Conservation (phyloP, 495 filamentous ascomycete species). For the Penicillium samsonianum region DNA sequence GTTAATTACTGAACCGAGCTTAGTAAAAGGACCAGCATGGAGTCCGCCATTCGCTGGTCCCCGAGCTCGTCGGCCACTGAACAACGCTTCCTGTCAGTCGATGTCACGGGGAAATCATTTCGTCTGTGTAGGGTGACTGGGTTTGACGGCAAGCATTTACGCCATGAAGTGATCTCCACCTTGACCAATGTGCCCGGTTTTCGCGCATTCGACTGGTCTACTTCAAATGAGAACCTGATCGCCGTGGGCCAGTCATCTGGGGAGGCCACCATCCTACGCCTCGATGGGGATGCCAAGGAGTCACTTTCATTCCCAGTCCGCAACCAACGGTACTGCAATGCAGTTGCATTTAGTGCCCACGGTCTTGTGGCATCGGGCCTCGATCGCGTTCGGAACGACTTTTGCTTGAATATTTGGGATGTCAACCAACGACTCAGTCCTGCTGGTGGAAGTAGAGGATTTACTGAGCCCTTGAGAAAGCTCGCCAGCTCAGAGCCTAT, state of each 20-base stretch:
- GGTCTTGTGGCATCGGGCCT: conserved; percentile 83
- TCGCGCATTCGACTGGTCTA: conserved; percentile 95
- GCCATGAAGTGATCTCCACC: conserved; percentile 68
- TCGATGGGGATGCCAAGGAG: conserved; percentile 65
- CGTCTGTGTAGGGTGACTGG: conserved; percentile 73
- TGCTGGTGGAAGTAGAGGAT: conserved; percentile 39
- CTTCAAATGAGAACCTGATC: conserved; percentile 71
- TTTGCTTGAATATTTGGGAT: conserved; percentile 93
- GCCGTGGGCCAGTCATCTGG: conserved; percentile 84
- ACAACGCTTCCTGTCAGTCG: conserved; percentile 79
- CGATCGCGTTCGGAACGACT: conserved; percentile 89
- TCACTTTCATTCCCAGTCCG: conserved; percentile 76
- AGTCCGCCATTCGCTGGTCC: conserved; percentile 84
- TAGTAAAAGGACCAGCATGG: conserved; percentile 45
- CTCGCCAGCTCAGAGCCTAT: conserved; percentile 84
- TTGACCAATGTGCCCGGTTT: conserved; percentile 81
- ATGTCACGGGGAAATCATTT: conserved; percentile 76
- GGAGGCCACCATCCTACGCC: conserved; percentile 76
- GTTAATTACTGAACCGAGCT: neutral
- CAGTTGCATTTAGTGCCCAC: conserved; percentile 80
- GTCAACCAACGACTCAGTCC: conserved; percentile 62
- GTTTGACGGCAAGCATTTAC: conserved; percentile 57
- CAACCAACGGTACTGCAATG: conserved; percentile 85
- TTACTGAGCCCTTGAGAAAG: conserved; percentile 64
- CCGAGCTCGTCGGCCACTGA: conserved; percentile 66